Percentiles rank a stretch among this genome's conserved stretches.
phyloP scores from a whole-genome alignment of 345 rosid genomes.

The Mallotus nudiflorus region DNA sequence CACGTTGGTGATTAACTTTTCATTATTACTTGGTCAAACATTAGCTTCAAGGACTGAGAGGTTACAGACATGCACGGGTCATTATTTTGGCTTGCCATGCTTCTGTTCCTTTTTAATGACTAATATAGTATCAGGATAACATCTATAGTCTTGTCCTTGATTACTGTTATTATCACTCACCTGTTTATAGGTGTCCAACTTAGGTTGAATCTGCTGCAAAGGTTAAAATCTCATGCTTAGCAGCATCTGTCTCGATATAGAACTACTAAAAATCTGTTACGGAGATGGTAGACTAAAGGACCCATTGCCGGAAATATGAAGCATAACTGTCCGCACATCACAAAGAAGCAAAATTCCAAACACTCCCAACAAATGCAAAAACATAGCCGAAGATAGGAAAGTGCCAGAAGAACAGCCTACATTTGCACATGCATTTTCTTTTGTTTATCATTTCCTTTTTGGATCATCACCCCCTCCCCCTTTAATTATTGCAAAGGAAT shows the following conservation, averaged over 20 bases:
- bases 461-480: slow-evolving; percentile 33
- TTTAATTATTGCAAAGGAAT: slow-evolving; percentile 50
- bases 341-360: slow-evolving; percentile 33
- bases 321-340: slow-evolving; percentile 37
- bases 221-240: background rate
- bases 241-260: slow-evolving; percentile 3
- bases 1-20: background rate
- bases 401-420: slow-evolving; percentile 37
- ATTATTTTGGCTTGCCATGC: background rate
- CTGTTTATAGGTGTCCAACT: too few species aligned
- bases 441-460: slow-evolving; percentile 29
- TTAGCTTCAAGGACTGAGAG: background rate
- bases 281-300: slow-evolving; percentile 9
- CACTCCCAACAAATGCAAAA: slow-evolving; percentile 27
- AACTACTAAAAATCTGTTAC: slow-evolving; percentile 3
- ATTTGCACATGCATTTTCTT: slow-evolving; percentile 46
- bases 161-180: too few species aligned
- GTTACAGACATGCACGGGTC: background rate
- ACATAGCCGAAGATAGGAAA: slow-evolving; percentile 32
- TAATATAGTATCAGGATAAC: background rate
- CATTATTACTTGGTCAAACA: slow-evolving; percentile 12
- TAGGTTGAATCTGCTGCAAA: background rate
- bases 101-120: background rate
- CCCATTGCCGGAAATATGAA: slow-evolving; percentile 37
- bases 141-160: too few species aligned